Base-by-base conservation (phyloP, 2,329 filamentous ascomycete species). In the Karstenula rhodostoma region DNA sequence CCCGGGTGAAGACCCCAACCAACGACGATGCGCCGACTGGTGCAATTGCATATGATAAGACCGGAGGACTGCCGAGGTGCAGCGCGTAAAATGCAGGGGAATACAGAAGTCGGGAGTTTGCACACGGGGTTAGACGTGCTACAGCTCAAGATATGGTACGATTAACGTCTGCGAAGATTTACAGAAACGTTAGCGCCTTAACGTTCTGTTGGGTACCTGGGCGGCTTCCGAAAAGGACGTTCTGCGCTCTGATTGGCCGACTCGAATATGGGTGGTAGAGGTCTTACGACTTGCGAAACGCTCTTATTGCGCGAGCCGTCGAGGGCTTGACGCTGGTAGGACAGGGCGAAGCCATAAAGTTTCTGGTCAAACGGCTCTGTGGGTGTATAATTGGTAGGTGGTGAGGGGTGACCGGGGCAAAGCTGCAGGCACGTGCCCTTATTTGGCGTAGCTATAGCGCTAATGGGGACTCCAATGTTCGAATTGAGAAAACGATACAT, bases 231-330 rank as follows among this genome's bases (percentile, higher is more conserved):
- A 37, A 48, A 49, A 63, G 59, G 59, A 58, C 49, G 57, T 68
- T 70, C 64, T 64, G 64, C 35, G 27, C 44, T 65, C 44, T 73
- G 59, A 74, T 74, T 74, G 70, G 72, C 44, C 56, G 44, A 25
- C 43, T 35, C 57, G 55, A 59, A 51, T 37, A 59, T 51, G 61
- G 63, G 62, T 62, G 59, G 58, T 66, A 56, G 58, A 69, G 56
- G 67, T 73, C 63, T 69, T 71, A 70, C 71, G 64, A 65, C 66
- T 57, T 66, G 61, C 65, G 64, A 69, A 62, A 62, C 59, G 53
- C 60, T 43, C 56, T 42, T 52, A 62, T 54, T 52, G 58, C 57
- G 43, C 35, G 33, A 23, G 33, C 3, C 23, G 52, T 55, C 52
- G 52, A 46, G 42, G 40, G 32, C 52, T 55, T 37, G 52, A 55